Conservation (phyloP, 495 filamentous ascomycete species). For the Acidomyces sp. region DNA sequence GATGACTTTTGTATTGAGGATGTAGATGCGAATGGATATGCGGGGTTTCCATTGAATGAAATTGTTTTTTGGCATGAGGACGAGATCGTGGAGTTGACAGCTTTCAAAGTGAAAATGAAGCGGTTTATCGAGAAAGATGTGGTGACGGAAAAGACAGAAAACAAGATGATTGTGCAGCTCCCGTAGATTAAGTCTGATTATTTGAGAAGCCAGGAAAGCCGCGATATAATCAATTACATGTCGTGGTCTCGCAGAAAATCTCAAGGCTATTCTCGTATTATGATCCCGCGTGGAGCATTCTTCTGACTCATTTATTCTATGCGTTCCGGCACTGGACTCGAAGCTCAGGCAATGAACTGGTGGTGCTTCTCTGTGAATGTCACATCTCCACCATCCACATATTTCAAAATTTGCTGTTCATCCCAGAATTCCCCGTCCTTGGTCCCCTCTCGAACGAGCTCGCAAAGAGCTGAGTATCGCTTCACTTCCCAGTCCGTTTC, state of each 20-base stretch:
- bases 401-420: conserved; percentile 5
- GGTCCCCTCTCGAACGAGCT: conserved; percentile 6
- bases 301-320: no score
- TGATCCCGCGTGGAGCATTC: no score
- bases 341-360: conserved; percentile 14
- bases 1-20: conserved; percentile 26
- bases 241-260: no score
- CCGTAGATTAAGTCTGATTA: no score
- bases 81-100: conserved; percentile 21
- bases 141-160: conserved; percentile 12
- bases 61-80: conserved; percentile 24
- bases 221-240: no score
- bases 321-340: conserved; percentile 15
- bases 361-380: conserved; percentile 3
- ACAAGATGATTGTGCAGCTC: conserved; percentile 8
- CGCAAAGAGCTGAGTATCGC: conserved; percentile 9
- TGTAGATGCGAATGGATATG: conserved; percentile 22
- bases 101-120: conserved; percentile 20
- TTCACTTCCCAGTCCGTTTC: conserved; percentile 11
- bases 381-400: neutral
- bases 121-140: neutral
- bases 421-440: conserved; percentile 6
- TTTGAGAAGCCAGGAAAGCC: no score
- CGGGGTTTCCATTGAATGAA: conserved; percentile 24
- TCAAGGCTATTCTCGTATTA: no score